Conservation (phyloP, 1,284 basidiomycete species). For the Heterobasidion occidentale region DNA sequence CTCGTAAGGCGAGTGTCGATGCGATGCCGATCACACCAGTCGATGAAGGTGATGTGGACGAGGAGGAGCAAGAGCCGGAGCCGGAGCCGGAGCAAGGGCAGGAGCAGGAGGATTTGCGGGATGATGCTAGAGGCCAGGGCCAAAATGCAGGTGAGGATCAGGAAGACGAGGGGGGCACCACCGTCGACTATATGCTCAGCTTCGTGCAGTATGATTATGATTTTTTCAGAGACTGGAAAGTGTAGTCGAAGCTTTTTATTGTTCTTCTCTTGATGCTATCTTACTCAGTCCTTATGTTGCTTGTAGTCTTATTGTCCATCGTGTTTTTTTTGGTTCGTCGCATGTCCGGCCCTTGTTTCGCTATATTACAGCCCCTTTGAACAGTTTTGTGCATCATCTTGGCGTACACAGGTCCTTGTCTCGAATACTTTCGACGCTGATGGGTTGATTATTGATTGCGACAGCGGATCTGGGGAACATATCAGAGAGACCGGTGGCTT, state of each 20-base stretch:
- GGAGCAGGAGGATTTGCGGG: constrained; percentile 21
- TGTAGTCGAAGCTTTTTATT: constrained; percentile 25
- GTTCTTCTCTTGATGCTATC: not conserved
- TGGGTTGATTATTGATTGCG: too few species aligned
- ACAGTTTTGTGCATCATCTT: too few species aligned
- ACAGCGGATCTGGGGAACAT: too few species aligned
- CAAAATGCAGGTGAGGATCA: constrained; percentile 26
- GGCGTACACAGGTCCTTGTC: too few species aligned
- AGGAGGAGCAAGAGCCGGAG: constrained; percentile 17
- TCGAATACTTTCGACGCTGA: too few species aligned
- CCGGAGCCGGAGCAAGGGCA: constrained; percentile 18
- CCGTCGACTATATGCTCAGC: constrained; percentile 84
- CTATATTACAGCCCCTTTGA: too few species aligned
- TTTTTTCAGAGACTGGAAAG: constrained; percentile 68
- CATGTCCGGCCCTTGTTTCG: too few species aligned
- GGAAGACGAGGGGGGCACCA: constrained; percentile 57
- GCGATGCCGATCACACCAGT: constrained; percentile 11
- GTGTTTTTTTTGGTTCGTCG: too few species aligned
- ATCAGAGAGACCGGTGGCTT: too few species aligned
- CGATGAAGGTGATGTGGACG: constrained; percentile 17
- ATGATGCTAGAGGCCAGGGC: constrained; percentile 24
- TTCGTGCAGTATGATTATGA: constrained; percentile 72
- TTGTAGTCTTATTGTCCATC: too few species aligned
- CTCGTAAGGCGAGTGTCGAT: constrained; percentile 3
- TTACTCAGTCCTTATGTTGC: too few species aligned